Conservation (phyloP, 1,139 yeast species). For the Williopsis jadinii region DNA sequence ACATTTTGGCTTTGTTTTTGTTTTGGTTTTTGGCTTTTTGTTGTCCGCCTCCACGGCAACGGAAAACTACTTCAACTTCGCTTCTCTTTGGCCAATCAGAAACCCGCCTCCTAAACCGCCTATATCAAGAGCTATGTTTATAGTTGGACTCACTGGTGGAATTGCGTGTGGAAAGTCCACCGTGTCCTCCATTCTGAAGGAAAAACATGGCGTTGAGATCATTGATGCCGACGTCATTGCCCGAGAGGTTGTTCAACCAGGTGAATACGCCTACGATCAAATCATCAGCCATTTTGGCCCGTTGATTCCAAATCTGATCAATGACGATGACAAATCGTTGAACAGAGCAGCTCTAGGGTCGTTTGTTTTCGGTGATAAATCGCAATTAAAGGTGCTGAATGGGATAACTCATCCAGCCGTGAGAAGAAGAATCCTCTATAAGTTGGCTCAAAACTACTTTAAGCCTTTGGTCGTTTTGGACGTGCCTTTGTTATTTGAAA, state of each 20-base stretch:
- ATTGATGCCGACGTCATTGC: conserved; percentile 93
- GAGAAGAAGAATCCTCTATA: conserved; percentile 55
- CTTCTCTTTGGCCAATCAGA: too few species aligned
- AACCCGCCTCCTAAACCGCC: too few species aligned
- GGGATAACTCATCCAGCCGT: conserved; percentile 88
- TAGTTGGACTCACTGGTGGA: conserved; percentile 93
- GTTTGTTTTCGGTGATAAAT: conserved; percentile 65
- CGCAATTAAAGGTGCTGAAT: conserved; percentile 53
- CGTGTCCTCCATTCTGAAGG: conserved; percentile 54
- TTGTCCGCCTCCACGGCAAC: too few species aligned
- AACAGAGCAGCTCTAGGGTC: conserved; percentile 73
- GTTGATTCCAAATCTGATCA: conserved; percentile 48
- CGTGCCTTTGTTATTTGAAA: conserved; percentile 85
- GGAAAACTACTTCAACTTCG: too few species aligned
- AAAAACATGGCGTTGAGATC: conserved; percentile 48
- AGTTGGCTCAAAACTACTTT: conserved; percentile 40
- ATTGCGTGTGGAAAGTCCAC: conserved; percentile 95
- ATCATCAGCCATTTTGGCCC: conserved; percentile 55
- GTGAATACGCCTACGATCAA: conserved; percentile 57
- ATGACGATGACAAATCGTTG: conserved; percentile 41
- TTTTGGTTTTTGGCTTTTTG: too few species aligned
- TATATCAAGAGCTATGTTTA: conserved; percentile 40
- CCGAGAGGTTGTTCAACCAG: conserved; percentile 77
- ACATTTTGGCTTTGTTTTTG: too few species aligned
- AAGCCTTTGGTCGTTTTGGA: conserved; percentile 64